Percentiles rank a stretch among this genome's conserved stretches.
phyloP scores from a whole-genome alignment of 306 rosid genomes.

The Fagus crenata region DNA sequence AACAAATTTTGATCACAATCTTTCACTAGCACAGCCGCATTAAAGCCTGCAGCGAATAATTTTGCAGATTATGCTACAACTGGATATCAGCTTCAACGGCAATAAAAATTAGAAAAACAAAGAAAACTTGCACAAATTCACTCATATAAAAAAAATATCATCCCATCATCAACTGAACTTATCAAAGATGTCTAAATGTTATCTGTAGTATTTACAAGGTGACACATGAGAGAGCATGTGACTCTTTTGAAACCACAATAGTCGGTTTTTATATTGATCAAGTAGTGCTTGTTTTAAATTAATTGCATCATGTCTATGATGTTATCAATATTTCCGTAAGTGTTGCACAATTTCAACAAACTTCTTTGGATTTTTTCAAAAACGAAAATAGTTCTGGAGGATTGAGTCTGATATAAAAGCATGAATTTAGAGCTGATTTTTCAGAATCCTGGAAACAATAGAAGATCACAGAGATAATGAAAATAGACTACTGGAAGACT shows the following conservation, averaged over 20 bases:
- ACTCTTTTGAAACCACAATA: background rate
- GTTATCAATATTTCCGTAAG: background rate
- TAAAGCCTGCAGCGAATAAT: slow-evolving; percentile 22
- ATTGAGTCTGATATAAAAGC: background rate
- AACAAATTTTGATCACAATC: slow-evolving; percentile 34
- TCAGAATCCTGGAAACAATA: background rate
- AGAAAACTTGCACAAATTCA: background rate
- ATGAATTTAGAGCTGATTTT: background rate
- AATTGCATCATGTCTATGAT: background rate
- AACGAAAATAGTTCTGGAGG: background rate
- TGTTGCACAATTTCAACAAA: background rate
- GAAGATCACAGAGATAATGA: background rate
- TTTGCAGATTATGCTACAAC: slow-evolving; percentile 16
- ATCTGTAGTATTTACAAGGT: background rate
- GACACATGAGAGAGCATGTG: background rate
- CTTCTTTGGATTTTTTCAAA: background rate
- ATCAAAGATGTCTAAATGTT: background rate
- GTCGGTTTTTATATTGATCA: background rate
- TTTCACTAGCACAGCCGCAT: slow-evolving; percentile 31
- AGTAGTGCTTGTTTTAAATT: background rate
- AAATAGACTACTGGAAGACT: background rate
- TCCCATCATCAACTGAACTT: background rate
- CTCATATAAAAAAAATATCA: background rate
- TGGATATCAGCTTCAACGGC: slow-evolving; percentile 13
- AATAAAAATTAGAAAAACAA: background rate